Base-by-base conservation (phyloP, 2,329 filamentous ascomycete genomes). In the Sclerotinia glacialis region DNA sequence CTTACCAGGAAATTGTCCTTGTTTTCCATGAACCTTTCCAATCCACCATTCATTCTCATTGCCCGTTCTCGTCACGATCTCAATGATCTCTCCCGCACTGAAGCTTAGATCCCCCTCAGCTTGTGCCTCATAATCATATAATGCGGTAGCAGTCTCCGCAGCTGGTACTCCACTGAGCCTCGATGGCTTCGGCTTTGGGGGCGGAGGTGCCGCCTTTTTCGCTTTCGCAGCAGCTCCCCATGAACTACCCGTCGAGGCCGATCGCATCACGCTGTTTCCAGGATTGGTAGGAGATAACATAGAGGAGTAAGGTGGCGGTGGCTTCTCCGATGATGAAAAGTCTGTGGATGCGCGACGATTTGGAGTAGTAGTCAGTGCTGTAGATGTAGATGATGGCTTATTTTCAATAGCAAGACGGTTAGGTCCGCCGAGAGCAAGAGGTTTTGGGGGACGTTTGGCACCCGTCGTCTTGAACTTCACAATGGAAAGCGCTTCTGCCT, bases 41-140 rank as follows among this genome's bases (percentile, higher is more conserved):
- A 84, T 89, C 95, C 95, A 99, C 95, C 95, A 99, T 78, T 99
- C 95, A 73, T 99, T 98, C 62, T 92, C 89, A 74, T 97, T 97
- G 69, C 85, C 83, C n/a, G 92, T 96, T 72, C 91, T 85, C 68
- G 83, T 84, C 2, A 95, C 78, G 72, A 99, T 93, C 78, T 98
- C 93, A 74, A 99, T 98, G 5, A 90, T 80, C 69, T 99, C 95
- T 6, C 94, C 93, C 0, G 92, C 87, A 23, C 85, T 85, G 80
- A 99, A 99, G 74, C 91, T 96, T 69, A 99, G 81, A 76, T 99
- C 95, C 3, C 93, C 93, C 70, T 96, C 93, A 1, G 94, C 93
- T 77, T 98, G 93, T 7, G 95, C 95, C 69, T 96, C 92, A 75
- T 96, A 99, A 76, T 98, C 95, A 78, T 97, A 99, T 69, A 99